Evolutionary conservation across 176 grass and related monocot genomes (phyloP).

Genomic region (Panicum miliaceum): DNA sequence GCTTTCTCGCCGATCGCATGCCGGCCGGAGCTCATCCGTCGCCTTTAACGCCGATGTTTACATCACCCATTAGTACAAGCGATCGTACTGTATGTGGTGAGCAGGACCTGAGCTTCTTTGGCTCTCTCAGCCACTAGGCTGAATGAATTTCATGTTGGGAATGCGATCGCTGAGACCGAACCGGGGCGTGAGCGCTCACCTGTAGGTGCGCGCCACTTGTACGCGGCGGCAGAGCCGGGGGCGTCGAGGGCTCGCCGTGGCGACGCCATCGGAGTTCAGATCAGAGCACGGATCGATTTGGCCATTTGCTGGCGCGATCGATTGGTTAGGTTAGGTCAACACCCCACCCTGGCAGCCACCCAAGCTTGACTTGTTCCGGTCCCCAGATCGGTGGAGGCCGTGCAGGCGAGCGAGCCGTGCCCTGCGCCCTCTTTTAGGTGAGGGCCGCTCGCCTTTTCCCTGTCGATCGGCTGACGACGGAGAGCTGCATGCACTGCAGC

Average conservation of each 20-base stretch:
- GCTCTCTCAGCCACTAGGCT: background rate
- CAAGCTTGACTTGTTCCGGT: constrained; percentile 11
- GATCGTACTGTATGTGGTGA: background rate
- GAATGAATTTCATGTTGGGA: background rate
- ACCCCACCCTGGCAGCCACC: background rate
- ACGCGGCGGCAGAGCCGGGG: background rate
- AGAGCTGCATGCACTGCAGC: background rate
- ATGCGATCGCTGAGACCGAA: background rate
- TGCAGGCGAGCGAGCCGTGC: constrained; percentile 20
- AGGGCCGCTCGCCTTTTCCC: constrained; percentile 3
- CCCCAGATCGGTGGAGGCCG: background rate
- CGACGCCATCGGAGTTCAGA: background rate
- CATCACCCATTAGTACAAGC: background rate
- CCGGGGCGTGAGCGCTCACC: too few relatives aligned
- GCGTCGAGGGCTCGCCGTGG: background rate
- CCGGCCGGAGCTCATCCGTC: constrained; percentile 5
- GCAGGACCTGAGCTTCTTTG: background rate
- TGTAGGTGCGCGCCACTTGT: background rate
- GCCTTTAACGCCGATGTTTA: constrained; percentile 10
- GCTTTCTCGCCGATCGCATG: constrained; percentile 4
- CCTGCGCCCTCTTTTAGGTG: constrained; percentile 18
- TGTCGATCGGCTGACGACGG: background rate
- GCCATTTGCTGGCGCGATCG: background rate
- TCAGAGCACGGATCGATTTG: background rate
- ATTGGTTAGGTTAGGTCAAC: constrained; percentile 16